Percentiles rank a stretch among this genome's conserved stretches.
Evolutionary conservation across 2,329 filamentous ascomycete species (phyloP).

Genomic region (Verruconis gallopava): DNA sequence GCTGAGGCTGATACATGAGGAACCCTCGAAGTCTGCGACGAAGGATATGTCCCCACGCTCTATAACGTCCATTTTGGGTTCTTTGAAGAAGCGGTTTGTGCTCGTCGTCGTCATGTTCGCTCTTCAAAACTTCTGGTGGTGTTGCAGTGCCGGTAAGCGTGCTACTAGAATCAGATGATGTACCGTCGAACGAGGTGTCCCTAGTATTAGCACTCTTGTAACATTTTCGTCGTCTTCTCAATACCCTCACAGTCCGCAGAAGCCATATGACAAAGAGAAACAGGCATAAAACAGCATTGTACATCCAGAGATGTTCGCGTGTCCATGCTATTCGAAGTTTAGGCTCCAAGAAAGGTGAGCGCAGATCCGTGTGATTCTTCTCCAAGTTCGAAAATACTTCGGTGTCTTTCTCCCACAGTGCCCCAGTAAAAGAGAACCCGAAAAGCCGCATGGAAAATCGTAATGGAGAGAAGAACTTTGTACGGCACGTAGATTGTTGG

Average conservation of each 20-base stretch:
- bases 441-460: background rate
- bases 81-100: background rate
- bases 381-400: background rate
- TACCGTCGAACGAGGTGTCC: background rate
- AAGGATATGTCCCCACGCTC: no score
- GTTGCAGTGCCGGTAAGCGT: constrained; percentile 8
- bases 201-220: background rate
- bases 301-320: background rate
- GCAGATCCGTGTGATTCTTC: background rate
- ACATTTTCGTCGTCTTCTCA: background rate
- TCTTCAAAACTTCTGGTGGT: background rate
- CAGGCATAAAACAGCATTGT: background rate
- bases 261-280: background rate
- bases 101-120: background rate
- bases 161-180: constrained; percentile 5
- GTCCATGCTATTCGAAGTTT: background rate
- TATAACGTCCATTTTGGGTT: background rate
- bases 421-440: background rate
- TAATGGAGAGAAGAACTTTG: background rate
- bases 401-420: background rate
- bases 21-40: constrained; percentile 15
- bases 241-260: no score
- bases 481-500: background rate
- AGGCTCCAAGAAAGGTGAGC: background rate
- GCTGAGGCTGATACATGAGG: constrained; percentile 44